Base-by-base conservation (phyloP, 805 yeast species). In the Candida coleopterorum region DNA sequence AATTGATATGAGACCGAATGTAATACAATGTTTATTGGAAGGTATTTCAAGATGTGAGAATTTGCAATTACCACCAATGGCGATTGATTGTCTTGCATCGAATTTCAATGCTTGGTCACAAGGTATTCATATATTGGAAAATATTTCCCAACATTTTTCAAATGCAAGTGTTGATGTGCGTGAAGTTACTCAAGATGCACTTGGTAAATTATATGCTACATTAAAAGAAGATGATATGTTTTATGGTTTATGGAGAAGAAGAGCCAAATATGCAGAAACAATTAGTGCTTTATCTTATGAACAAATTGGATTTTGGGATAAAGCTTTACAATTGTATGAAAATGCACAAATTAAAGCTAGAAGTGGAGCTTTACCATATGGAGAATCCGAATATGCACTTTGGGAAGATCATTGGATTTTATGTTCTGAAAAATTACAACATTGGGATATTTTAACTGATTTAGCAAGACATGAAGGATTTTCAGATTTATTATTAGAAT, bases 391-490 rank as follows among this genome's bases (percentile, higher is more conserved):
- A 55, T 93, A 93, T 50, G 80, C 93, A 0, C 68, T 93, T 23
- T 93, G 99, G 99, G 98, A 94, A 62, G 98, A 93, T 54, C 94
- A 89, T 52, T 93, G 99, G 99, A 88, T 93, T 39, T 64, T 85
- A 25, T 89, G 98, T 67, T 96, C 98, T 3, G 97, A 93, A 55
- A 90, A 90, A 57, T 67, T 93, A 27, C 98, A 93, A 55, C 97
- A 93, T 46, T 93, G 99, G 99, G 98, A 93, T 53, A 82, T 93
- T 32, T 68, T 93, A 41, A 90, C 98, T 0, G 99, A 93, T 51
- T 69, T 94, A 21, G 97, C 98, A 2, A 88, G 90, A 49, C 97
- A 94, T 53, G 99, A 94, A 67, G 97, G 97, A 0, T 94, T 90
- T 55, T 88, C 97, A 0, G 98, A 93, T 52, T 68, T 93, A 45